Evolutionary conservation across 768 basidiomycete species (phyloP).

Genomic region (Candolleomyces efflorescens): DNA sequence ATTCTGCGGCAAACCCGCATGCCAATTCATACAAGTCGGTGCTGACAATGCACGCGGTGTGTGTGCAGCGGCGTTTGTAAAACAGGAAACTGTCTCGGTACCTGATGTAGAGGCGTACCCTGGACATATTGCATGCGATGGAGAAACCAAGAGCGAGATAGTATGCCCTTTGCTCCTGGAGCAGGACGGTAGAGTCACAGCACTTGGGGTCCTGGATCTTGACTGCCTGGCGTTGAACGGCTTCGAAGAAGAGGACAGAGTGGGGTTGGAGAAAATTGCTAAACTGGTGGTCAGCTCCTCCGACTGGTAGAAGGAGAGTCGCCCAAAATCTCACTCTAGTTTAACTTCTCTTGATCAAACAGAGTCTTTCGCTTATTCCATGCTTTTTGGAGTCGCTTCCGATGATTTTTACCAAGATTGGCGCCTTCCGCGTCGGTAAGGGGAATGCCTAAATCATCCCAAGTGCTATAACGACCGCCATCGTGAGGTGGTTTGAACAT

Average conservation of each 20-base stretch:
- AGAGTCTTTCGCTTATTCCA: constrained; percentile 69
- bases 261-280: constrained; percentile 74
- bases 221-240: constrained; percentile 72
- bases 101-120: constrained; percentile 76
- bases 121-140: constrained; percentile 94
- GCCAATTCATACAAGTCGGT: constrained; percentile 68
- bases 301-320: constrained; percentile 48
- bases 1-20: constrained; percentile 90
- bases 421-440: constrained; percentile 80
- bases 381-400: constrained; percentile 76
- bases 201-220: constrained; percentile 72
- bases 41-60: constrained; percentile 66
- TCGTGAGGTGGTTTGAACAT: constrained; percentile 85
- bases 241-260: constrained; percentile 73
- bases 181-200: constrained; percentile 24
- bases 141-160: constrained; percentile 85
- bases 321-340: constrained; percentile 15
- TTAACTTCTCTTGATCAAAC: constrained; percentile 67
- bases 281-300: constrained; percentile 57
- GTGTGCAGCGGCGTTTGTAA: constrained; percentile 75
- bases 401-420: constrained; percentile 76
- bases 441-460: constrained; percentile 84
- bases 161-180: constrained; percentile 68
- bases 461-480: constrained; percentile 68
- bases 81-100: constrained; percentile 58